Evolutionary conservation across 1,139 yeast genomes (phyloP), one percentile per base, ranked within the genome.

Genomic region (Lodderomyces margitis): DNA sequence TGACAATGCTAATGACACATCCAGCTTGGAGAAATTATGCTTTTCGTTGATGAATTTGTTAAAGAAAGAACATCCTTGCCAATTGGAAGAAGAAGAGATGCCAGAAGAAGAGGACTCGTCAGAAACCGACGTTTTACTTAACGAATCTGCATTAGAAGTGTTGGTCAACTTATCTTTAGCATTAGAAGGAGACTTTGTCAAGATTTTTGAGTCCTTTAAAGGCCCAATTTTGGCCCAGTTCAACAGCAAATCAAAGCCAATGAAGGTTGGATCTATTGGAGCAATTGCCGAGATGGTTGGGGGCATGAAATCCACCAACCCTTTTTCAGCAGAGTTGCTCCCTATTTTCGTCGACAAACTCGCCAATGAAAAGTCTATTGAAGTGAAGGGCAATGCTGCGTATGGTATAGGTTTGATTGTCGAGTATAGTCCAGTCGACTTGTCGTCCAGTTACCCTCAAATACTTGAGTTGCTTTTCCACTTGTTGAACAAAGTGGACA

Each of bases 331-430:
- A 50, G 87, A 85, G 53, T 72, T 92, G 55, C 68, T 89, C 56
- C 80, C 82, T 58, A 71, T 83, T 20, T 82, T 92, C 58, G 71
- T 78, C 43, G 76, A 78, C 47, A 82, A 86, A 54, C 74, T 92
- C 49, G 71, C 83, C 47, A 74, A 76, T 50, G 98, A 92, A 64
- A 78, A 81, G 55, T 84, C 94, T 21, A 74, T 86, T 52, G 96
- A 89, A 60, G 98, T 89, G 44, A 84, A 92, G 68, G 92, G 96
- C 54, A 87, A 89, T 56, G 94, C 98, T 43, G 97, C 98, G 14
- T 92, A 88, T 59, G 98, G 98, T 73, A 80, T 87, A 52, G 99
- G 98, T 52, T 68, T 89, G 50, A 68, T 89, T 47, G 72, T 89
- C 50, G 83, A 81, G 65, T 74, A 87, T 43, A 48, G 70, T 25